Evolutionary conservation across 345 rosid species (phyloP).

Genomic region (Euphorbia tirucalli): DNA sequence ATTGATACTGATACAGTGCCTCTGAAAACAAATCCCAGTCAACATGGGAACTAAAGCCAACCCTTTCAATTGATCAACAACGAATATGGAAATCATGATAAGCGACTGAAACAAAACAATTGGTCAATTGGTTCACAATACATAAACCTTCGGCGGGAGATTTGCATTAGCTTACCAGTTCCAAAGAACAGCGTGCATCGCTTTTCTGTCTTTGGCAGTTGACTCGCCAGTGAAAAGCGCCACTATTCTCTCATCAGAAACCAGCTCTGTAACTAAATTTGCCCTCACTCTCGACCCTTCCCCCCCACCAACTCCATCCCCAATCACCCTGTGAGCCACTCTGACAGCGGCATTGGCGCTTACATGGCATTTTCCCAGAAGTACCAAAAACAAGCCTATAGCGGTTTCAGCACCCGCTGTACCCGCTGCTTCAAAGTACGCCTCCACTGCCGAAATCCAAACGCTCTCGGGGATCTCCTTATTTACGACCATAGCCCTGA

Average conservation of each 20-base stretch:
- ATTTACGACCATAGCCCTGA: slow-evolving; percentile 74
- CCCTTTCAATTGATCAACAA: background rate
- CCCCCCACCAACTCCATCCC: slow-evolving; percentile 41
- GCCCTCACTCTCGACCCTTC: slow-evolving; percentile 62
- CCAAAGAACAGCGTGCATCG: slow-evolving; percentile 91
- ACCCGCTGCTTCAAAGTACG: slow-evolving; percentile 81
- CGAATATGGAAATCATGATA: background rate
- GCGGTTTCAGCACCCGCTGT: slow-evolving; percentile 92
- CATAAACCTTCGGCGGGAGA: background rate
- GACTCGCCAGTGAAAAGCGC: slow-evolving; percentile 62
- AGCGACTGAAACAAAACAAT: background rate
- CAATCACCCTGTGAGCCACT: slow-evolving; percentile 62
- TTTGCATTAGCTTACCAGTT: slow-evolving; percentile 48
- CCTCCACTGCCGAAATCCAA: slow-evolving; percentile 90
- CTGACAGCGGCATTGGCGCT: slow-evolving; percentile 83
- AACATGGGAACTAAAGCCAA: background rate
- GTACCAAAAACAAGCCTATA: slow-evolving; percentile 78
- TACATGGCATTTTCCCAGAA: slow-evolving; percentile 80
- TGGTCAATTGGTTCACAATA: background rate
- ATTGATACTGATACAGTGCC: background rate
- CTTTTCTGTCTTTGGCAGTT: slow-evolving; percentile 58
- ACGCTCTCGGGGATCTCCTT: slow-evolving; percentile 87
- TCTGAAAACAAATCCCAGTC: background rate
- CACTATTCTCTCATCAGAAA: slow-evolving; percentile 77
- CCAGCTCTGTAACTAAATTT: slow-evolving; percentile 71